These are phyloP conservation scores for Monosporozyma aerobia DNA, from an alignment of 805 yeast species.

Conservation along the genomic window DNA sequence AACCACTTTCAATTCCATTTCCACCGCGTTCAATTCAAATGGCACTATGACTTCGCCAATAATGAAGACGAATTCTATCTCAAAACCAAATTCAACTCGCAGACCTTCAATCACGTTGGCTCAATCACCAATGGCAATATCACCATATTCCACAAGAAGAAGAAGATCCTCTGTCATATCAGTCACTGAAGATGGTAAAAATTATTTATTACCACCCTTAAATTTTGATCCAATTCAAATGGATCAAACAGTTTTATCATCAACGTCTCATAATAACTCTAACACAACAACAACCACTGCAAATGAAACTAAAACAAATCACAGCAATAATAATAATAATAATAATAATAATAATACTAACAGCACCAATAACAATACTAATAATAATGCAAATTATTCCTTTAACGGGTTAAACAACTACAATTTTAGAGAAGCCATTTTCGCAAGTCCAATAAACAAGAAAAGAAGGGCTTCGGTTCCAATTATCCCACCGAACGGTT, in stretches of 20 bases:
- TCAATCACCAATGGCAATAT: slow-evolving; percentile 5
- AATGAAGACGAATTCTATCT: not conserved
- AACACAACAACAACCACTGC: not conserved
- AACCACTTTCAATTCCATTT: not conserved
- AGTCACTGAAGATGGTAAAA: slow-evolving; percentile 10
- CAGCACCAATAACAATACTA: not conserved
- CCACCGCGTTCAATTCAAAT: not conserved
- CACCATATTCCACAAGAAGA: slow-evolving; percentile 1
- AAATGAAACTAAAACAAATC: not conserved
- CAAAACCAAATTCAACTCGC: not conserved
- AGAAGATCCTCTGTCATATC: slow-evolving; percentile 10
- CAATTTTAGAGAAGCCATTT: slow-evolving; percentile 1
- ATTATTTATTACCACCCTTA: slow-evolving; percentile 9
- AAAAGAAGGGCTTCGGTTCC: slow-evolving; percentile 2
- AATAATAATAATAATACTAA: not conserved
- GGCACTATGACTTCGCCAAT: not conserved
- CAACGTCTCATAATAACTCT: not conserved
- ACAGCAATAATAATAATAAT: not conserved
- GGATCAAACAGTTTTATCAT: not conserved
- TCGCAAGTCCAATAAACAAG: not conserved
- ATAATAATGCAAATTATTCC: not conserved
- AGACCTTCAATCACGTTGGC: slow-evolving; percentile 5
- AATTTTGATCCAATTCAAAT: slow-evolving; percentile 7
- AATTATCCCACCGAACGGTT: not conserved
- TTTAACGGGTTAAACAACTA: not conserved